Base-by-base conservation (phyloP, 306 rosid species). In the Comarum palustre region DNA sequence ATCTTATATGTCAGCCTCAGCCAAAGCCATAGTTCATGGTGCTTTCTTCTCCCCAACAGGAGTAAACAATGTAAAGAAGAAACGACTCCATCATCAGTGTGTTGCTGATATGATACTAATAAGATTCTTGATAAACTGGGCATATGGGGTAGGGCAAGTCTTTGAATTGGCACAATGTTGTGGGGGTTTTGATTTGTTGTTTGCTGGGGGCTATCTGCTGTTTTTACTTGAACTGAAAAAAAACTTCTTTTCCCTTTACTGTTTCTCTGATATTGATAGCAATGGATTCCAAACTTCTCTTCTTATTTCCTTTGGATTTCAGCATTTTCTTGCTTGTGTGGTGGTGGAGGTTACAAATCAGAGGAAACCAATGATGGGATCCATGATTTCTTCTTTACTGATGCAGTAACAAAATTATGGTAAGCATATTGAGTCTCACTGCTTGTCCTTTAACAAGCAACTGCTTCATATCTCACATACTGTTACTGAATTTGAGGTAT, bases 361-460 rank as follows among this genome's bases (percentile, higher is more conserved):
- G 57, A 75, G 88, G 84, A 84, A 87, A 84, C 14, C 75, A 83
- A 80, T 82, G 59, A 52, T 52, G 59, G 85, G 75, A 36, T 77
- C 81, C 74, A 79, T 73, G 69, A 79, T 71, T 38, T 67, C 78
- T 78, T 80, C 9, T 6, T 10, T 67, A 51, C 83, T 75, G 77
- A 80, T 79, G 85, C 59, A 65, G 60, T 50, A 50, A 17, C 71
- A 75, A 70, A 25, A 43, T 19, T 73, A 78, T 80, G 72, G 82
- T 86, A 2, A 52, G 55, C 42, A 39, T 8, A 39, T 39, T 39
- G 42, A 39, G 42, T 39, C 8, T 39, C 42, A 39, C 2, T 39
- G 11, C 42, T 39, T 39, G 42, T 39, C 11, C 41, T 38, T 38
- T 38, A 38, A 38, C 6, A 38, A 7, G 42, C 10, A 39, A 39